These are phyloP conservation scores for Stylonectria norvegica DNA, from an alignment of 2,329 filamentous ascomycete species.

Conservation along the genomic window DNA sequence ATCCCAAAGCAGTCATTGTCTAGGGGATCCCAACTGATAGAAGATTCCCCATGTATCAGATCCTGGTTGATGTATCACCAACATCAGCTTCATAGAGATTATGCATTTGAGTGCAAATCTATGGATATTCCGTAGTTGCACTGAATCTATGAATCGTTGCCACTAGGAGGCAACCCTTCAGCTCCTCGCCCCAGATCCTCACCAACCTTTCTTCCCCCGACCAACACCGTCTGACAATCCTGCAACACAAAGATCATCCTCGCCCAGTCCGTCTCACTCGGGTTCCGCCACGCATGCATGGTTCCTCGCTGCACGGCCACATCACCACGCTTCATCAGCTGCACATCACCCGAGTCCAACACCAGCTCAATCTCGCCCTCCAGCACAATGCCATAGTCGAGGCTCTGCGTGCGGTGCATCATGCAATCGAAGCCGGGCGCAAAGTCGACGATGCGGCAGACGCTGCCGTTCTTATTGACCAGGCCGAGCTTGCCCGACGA, in stretches of 20 bases:
- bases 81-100: no score
- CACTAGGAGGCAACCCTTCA: no score
- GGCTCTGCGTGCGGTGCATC: slow-evolving; percentile 47
- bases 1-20: no score
- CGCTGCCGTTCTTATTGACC: slow-evolving; percentile 35
- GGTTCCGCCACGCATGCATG: slow-evolving; percentile 54
- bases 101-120: no score
- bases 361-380: slow-evolving; percentile 52
- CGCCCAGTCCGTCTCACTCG: slow-evolving; percentile 42
- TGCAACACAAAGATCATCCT: slow-evolving; percentile 41
- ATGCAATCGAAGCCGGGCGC: slow-evolving; percentile 29
- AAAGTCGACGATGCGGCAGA: slow-evolving; percentile 49
- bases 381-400: slow-evolving; percentile 54
- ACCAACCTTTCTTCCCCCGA: no score
- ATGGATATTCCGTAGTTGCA: no score
- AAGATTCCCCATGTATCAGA: no score
- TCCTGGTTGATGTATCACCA: no score
- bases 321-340: slow-evolving; percentile 47
- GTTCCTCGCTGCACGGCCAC: slow-evolving; percentile 54
- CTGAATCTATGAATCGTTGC: no score
- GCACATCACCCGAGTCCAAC: slow-evolving; percentile 48
- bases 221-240: neutral
- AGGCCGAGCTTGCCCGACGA: slow-evolving; percentile 22
- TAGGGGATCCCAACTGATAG: no score
- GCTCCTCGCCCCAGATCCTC: no score